These are phyloP conservation scores for Spathaspora passalidarum DNA, from an alignment of 805 yeast genomes.

Conservation along the genomic window DNA sequence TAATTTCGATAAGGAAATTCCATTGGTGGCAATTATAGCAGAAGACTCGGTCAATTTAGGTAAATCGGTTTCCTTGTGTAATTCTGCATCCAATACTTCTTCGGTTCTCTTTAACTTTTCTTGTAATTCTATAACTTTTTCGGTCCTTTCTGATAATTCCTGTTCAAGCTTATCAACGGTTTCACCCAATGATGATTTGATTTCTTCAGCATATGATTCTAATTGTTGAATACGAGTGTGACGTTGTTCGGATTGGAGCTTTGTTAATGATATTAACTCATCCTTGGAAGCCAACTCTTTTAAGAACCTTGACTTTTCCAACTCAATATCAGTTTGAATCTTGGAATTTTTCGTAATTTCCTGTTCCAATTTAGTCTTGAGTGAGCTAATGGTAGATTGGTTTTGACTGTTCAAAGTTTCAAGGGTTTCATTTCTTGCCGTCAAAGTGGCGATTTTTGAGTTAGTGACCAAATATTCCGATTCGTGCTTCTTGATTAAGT, in stretches of 20 bases:
- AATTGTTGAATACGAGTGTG: conserved; percentile 50
- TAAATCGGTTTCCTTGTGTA: conserved; percentile 36
- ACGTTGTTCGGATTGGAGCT: conserved; percentile 50
- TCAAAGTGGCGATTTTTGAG: conserved; percentile 26
- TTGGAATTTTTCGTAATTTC: conserved; percentile 17
- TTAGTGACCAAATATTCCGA: conserved; percentile 28
- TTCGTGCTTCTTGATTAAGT: conserved; percentile 37
- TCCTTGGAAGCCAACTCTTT: conserved; percentile 50
- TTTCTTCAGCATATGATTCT: conserved; percentile 45
- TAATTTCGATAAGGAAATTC: conserved; percentile 63
- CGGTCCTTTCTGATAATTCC: conserved; percentile 31
- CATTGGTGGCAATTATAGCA: conserved; percentile 42
- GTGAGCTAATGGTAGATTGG: conserved; percentile 42
- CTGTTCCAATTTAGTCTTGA: conserved; percentile 42
- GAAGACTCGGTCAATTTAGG: conserved; percentile 57
- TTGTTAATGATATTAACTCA: conserved; percentile 55
- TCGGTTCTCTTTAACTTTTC: conserved; percentile 39
- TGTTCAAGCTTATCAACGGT: conserved; percentile 32
- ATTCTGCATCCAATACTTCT: conserved; percentile 37
- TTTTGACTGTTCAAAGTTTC: conserved; percentile 36
- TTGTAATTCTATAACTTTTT: conserved; percentile 28
- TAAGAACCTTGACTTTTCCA: conserved; percentile 46
- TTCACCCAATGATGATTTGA: conserved; percentile 36
- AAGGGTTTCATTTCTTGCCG: conserved; percentile 22
- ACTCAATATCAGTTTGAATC: conserved; percentile 25